Percentiles rank a stretch among this genome's conserved stretches.
Conservation (phyloP, 1,284 basidiomycete genomes). For the Malassezia psittaci region DNA sequence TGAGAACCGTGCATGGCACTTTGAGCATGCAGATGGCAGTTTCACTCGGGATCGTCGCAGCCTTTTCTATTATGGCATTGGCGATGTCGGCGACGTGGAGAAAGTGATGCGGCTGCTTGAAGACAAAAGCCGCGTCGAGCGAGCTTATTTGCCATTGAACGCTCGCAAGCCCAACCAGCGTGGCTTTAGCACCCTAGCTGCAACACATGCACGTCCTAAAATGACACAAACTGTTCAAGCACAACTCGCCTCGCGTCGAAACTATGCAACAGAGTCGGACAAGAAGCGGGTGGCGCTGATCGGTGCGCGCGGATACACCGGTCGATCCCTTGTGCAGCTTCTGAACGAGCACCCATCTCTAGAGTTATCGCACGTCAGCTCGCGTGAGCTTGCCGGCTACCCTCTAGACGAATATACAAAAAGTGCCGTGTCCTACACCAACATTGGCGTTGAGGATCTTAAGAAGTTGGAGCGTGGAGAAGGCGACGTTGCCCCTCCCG, state of each 20-base stretch:
- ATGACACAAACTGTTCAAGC: slow-evolving; percentile 26
- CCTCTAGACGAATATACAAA: slow-evolving; percentile 71
- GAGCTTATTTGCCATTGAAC: slow-evolving; percentile 80
- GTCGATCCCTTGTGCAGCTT: slow-evolving; percentile 76
- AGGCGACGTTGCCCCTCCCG: slow-evolving; percentile 39
- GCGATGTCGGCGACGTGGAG: slow-evolving; percentile 85
- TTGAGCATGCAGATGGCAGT: slow-evolving; percentile 91
- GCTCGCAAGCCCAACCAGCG: slow-evolving; percentile 57
- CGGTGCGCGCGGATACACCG: slow-evolving; percentile 90
- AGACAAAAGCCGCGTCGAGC: slow-evolving; percentile 69
- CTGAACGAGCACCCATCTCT: slow-evolving; percentile 77
- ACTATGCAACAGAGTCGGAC: slow-evolving; percentile 49
- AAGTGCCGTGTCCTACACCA: slow-evolving; percentile 51
- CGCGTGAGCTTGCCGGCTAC: slow-evolving; percentile 79
- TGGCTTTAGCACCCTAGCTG: slow-evolving; percentile 48
- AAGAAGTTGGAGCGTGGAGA: slow-evolving; percentile 41
- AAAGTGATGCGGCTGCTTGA: slow-evolving; percentile 64
- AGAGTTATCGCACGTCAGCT: slow-evolving; percentile 84
- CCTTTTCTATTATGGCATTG: slow-evolving; percentile 95
- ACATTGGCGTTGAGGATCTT: slow-evolving; percentile 43
- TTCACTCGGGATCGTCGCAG: slow-evolving; percentile 85
- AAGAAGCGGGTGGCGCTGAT: slow-evolving; percentile 82
- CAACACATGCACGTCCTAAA: slow-evolving; percentile 50
- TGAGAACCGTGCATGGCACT: slow-evolving; percentile 94
- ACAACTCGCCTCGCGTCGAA: slow-evolving; percentile 62